Evolutionary conservation across 73 alveolate species (phyloP).

Genomic region (Blepharisma stoltei): DNA sequence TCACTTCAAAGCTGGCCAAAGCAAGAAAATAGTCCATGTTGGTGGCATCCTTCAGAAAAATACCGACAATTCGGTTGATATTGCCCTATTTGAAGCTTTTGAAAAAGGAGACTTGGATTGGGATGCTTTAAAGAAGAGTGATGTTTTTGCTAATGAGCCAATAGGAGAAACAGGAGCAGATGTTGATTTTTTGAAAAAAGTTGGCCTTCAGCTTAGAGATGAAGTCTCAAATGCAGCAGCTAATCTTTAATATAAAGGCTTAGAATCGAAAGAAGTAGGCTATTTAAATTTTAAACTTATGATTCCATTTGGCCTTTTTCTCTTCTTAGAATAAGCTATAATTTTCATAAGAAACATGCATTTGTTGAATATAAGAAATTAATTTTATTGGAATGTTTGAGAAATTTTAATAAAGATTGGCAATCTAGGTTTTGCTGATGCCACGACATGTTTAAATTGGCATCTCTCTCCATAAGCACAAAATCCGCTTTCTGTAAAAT

Average conservation of each 20-base stretch:
- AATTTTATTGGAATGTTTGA: no score
- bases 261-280: no score
- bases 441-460: not conserved
- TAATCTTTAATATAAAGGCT: not conserved
- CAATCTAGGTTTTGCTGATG: no score
- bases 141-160: conserved; percentile 9
- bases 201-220: not conserved
- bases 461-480: conserved; percentile 10
- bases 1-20: not conserved
- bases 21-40: not conserved
- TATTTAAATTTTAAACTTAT: no score
- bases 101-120: conserved; percentile 18
- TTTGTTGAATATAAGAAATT: no score
- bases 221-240: not conserved
- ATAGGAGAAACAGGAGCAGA: not conserved
- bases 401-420: no score
- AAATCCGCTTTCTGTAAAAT: not conserved
- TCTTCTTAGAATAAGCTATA: no score
- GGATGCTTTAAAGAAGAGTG: conserved; percentile 28
- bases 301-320: no score
- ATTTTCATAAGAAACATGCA: no score
- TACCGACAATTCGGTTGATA: conserved; percentile 16
- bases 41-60: conserved; percentile 25
- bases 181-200: not conserved
- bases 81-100: conserved; percentile 29